Conservation (phyloP, 805 yeast species). For the Saccharomycopsis synnaedendra region DNA sequence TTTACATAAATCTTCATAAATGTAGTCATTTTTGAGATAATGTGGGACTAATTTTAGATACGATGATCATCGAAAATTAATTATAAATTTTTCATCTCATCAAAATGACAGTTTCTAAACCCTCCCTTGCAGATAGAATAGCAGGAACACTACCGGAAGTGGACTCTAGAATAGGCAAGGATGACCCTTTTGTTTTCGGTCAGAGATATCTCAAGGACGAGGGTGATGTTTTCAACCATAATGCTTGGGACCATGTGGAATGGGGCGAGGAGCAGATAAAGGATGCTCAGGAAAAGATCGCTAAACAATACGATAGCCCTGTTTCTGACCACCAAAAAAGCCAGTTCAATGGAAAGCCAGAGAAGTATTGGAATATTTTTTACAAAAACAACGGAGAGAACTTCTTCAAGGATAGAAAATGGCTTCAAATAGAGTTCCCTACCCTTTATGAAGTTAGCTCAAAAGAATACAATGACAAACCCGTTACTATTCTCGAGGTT, state of each 20-base stretch:
- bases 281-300: conserved; percentile 64
- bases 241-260: conserved; percentile 93
- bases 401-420: conserved; percentile 91
- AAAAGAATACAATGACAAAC: conserved; percentile 43
- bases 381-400: conserved; percentile 85
- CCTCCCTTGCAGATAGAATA: conserved; percentile 13
- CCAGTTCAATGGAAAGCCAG: conserved; percentile 74
- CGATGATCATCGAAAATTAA: too few species aligned
- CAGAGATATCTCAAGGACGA: conserved; percentile 64
- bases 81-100: too few species aligned
- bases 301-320: conserved; percentile 67
- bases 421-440: conserved; percentile 95
- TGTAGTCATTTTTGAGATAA: not conserved
- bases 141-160: conserved; percentile 5
- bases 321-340: conserved; percentile 81
- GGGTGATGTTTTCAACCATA: conserved; percentile 80
- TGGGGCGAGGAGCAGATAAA: conserved; percentile 87
- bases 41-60: not conserved
- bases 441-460: conserved; percentile 67
- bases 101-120: not conserved
- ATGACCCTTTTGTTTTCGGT: conserved; percentile 86
- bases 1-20: not conserved
- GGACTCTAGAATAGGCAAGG: conserved; percentile 64
- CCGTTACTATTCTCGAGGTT: conserved; percentile 69
- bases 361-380: conserved; percentile 90